Evolutionary conservation across 2,329 filamentous ascomycete genomes (phyloP).

Genomic region (Fusarium chuoi): DNA sequence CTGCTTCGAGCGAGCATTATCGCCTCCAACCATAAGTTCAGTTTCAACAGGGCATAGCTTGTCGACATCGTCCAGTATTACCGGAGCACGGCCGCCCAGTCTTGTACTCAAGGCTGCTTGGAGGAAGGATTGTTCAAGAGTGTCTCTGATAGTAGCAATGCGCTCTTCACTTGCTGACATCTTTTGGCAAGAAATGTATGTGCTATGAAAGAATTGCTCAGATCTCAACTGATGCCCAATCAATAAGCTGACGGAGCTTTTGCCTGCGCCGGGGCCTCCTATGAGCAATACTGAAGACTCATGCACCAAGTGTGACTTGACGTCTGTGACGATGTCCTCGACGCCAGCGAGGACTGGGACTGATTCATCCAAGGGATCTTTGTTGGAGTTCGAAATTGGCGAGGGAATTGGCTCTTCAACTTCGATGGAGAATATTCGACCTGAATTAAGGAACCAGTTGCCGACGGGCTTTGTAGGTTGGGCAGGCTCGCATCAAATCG

Average conservation of each 20-base stretch:
- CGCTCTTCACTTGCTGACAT: slow-evolving; percentile 60
- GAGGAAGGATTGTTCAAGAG: background rate
- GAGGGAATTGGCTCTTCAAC: background rate
- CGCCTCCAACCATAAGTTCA: slow-evolving; percentile 90
- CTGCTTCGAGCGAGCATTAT: slow-evolving; percentile 91
- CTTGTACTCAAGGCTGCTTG: slow-evolving; percentile 77
- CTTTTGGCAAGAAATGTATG: background rate
- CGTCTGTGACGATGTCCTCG: background rate
- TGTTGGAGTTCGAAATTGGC: background rate
- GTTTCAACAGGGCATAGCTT: slow-evolving; percentile 92
- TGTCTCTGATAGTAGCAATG: slow-evolving; percentile 78
- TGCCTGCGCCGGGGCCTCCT: background rate
- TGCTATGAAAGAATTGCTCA: background rate
- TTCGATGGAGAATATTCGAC: background rate
- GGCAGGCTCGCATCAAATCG: background rate
- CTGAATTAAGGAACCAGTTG: background rate
- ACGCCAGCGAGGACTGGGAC: background rate
- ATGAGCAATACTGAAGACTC: background rate
- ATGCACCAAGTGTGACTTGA: background rate
- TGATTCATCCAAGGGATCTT: background rate
- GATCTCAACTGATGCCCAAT: background rate
- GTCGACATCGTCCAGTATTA: slow-evolving; percentile 93
- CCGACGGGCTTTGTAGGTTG: background rate
- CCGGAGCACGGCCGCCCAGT: slow-evolving; percentile 81
- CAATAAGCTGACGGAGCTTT: background rate